These are phyloP conservation scores for Metarhizium guizhouense DNA, from an alignment of 2,329 filamentous ascomycete genomes.

Conservation along the genomic window DNA sequence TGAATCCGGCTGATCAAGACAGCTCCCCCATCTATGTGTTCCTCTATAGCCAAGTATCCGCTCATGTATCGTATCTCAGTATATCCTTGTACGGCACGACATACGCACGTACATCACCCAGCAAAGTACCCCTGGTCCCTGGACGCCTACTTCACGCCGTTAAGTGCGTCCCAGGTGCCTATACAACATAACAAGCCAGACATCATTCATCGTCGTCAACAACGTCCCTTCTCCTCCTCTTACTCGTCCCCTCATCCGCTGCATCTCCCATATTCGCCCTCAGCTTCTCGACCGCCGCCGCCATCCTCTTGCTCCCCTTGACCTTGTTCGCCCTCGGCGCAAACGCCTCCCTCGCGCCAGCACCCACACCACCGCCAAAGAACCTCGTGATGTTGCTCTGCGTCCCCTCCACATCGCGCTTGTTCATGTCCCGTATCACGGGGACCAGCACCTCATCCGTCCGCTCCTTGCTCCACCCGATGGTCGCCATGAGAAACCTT, in stretches of 20 bases:
- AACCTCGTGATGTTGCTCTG: conserved; percentile 94
- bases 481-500: conserved; percentile 78
- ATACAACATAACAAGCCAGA: no score
- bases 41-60: no score
- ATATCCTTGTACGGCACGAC: no score
- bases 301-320: conserved; percentile 64
- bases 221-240: conserved; percentile 13
- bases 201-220: conserved; percentile 1
- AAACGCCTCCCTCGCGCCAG: conserved; percentile 58
- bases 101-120: no score
- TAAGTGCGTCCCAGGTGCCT: no score
- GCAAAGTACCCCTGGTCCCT: no score
- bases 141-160: no score
- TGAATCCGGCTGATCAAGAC: no score
- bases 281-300: conserved; percentile 61
- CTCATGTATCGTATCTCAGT: no score
- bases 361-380: conserved; percentile 68
- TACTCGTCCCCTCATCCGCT: conserved; percentile 3
- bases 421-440: conserved; percentile 93
- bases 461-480: conserved; percentile 85
- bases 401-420: conserved; percentile 77
- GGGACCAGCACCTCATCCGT: conserved; percentile 95
- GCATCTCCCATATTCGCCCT: conserved; percentile 28
- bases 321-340: conserved; percentile 55
- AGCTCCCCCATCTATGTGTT: no score